Evolutionary conservation across 2,329 filamentous ascomycete genomes (phyloP).

Genomic region (Monilinia polystroma): DNA sequence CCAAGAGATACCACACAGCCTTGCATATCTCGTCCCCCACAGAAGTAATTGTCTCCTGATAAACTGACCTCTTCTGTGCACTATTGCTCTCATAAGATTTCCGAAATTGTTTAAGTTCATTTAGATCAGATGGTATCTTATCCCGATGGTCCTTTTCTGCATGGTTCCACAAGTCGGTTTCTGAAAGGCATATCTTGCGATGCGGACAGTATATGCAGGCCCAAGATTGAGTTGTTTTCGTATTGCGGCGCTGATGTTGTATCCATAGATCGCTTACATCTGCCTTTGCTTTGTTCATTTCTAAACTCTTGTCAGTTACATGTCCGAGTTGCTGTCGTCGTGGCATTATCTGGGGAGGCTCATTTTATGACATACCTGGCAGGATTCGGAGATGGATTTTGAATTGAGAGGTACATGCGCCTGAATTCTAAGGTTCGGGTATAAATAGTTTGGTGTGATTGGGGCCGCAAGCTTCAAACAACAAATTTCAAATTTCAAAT

Average conservation of each 20-base stretch:
- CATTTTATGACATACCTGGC: not conserved
- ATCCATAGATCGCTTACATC: conserved; percentile 29
- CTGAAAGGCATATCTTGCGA: conserved; percentile 24
- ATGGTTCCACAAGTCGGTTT: conserved; percentile 31
- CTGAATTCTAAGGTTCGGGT: not conserved
- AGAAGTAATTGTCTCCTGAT: not conserved
- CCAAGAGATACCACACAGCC: not conserved
- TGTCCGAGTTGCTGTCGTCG: conserved; percentile 2
- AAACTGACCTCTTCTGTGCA: conserved; percentile 26
- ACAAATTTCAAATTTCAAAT: no score
- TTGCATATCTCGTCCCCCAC: conserved; percentile 8
- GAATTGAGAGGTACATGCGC: not conserved
- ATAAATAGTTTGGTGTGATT: not conserved
- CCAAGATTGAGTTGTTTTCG: conserved; percentile 30
- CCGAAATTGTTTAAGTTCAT: conserved; percentile 23
- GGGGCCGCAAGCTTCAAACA: no score
- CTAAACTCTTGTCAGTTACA: conserved; percentile 8
- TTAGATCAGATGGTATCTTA: conserved; percentile 25
- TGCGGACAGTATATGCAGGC: conserved; percentile 31
- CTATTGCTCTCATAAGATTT: conserved; percentile 26
- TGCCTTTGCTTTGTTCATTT: conserved; percentile 12
- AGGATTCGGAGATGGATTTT: not conserved
- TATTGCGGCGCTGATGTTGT: conserved; percentile 29
- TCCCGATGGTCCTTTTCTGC: conserved; percentile 26
- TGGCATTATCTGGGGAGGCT: not conserved